Base-by-base conservation (phyloP, 306 rosid genomes). In the Medicago truncatula region DNA sequence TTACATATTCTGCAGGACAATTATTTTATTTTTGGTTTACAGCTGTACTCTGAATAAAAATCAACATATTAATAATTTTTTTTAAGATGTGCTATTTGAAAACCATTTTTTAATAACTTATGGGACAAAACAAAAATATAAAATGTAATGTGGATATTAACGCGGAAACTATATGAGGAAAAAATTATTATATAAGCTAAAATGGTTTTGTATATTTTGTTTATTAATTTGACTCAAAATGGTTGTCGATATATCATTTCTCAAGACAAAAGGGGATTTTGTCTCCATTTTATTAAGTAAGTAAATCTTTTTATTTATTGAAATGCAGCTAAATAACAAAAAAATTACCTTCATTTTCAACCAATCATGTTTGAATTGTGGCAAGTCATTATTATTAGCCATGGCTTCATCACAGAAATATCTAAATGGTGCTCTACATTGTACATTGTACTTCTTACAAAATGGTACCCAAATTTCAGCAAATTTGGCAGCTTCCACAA, bases 401-500 rank as follows among this genome's bases (percentile, higher is more conserved):
- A 0, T 21, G 20, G 31, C 8, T 21, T 77, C 53, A 20, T 52
- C 73, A 11, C 50, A 75, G 73, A 93, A 93, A 68, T 83, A 89
- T 41, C 84, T 77, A 52, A 86, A 85, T 0, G 98, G 98, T 10
- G 98, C 96, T 72, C 98, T 80, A 4, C 78, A 67, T 73, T 86
- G 84, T 31, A 92, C 41, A 8, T 80, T 76, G 67, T 88, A 64
- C 70, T 85, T 86, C 70, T 80, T 89, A 57, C 98, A 87, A 64
- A 89, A 90, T 8, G 93, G 95, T 11, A 90, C 67, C 98, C 96
- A 90, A 46, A 77, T 38, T 68, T 81, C 23, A 4, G 93, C 97
- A 75, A 89, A 93, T 15, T 83, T 86, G 0, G 85, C 7, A 1
- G 95, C 90, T 84, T 90, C 85, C 0, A 49, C 15, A 20, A 93